These are phyloP conservation scores for Boletus insuetus DNA, from an alignment of 768 basidiomycete genomes.

Conservation along the genomic window DNA sequence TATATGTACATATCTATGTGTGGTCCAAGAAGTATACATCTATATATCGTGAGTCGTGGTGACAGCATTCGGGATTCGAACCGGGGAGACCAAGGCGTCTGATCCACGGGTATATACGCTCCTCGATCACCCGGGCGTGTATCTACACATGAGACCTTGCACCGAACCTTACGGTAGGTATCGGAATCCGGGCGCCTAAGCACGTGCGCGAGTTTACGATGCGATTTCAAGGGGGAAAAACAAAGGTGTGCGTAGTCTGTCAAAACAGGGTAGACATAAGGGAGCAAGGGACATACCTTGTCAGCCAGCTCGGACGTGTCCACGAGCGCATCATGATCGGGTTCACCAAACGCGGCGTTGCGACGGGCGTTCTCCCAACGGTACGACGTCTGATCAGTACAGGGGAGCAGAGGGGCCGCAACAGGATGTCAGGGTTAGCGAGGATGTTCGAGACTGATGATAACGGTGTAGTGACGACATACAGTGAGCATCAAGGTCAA, in stretches of 20 bases:
- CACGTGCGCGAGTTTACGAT: neutral
- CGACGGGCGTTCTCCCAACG: slow-evolving; percentile 58
- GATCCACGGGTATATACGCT: too few species aligned
- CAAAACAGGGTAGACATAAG: too few species aligned
- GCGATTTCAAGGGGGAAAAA: neutral
- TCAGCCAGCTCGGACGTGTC: slow-evolving; percentile 67
- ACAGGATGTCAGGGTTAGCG: neutral
- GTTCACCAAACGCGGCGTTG: slow-evolving; percentile 51
- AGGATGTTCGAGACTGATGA: neutral
- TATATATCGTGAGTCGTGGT: too few species aligned
- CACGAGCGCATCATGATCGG: slow-evolving; percentile 45
- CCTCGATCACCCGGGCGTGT: too few species aligned
- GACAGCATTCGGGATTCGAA: too few species aligned
- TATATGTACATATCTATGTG: too few species aligned
- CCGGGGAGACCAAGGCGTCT: too few species aligned
- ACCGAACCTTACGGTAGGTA: slow-evolving; percentile 40
- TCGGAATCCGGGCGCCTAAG: slow-evolving; percentile 59
- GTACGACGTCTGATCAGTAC: slow-evolving; percentile 50
- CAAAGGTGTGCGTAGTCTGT: too few species aligned
- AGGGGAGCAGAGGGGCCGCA: neutral
- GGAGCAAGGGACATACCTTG: slow-evolving; percentile 23
- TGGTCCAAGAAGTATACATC: too few species aligned
- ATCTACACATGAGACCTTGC: neutral
- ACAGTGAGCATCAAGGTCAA: slow-evolving; percentile 22
- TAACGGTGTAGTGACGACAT: neutral